Evolutionary conservation across 108 stramenopile genomes (phyloP), one percentile per base, ranked within the genome.

Genomic region (Skeletonema menzelii): DNA sequence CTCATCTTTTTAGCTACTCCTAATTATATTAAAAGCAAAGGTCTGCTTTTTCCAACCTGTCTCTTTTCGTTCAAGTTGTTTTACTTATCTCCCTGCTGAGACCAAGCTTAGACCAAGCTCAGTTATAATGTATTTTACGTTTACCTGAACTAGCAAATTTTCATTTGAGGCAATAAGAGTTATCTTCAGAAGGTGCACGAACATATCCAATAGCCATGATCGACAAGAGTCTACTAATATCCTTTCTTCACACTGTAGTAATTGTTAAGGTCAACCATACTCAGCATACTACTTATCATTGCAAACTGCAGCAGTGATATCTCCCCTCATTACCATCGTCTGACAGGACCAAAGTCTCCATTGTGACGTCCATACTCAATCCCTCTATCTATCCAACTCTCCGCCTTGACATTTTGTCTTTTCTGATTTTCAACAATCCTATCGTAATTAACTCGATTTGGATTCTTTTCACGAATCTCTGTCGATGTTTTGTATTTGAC

Each of bases 311-410:
- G 15, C 40, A 42, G 11, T 37, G 12, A 47, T 47, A 19, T 19
- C 17, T 47, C 46, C 49, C 8, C 8, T 53, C n/a, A 60, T 32
- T 22, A 67, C 64, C 74, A 75, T 40, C 66, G 24, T 56, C 65
- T 44, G 1, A 67, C 28, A 46, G 76, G 76, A 24, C 76, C 76
- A 65, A 77, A 77, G 58, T 77, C 76, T 0, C 76, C 76, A 59
- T 77, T 77, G 27, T 77, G 76, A 26, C 76, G 58, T 12, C 68
- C 68, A 59, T 70, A 77, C 56, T 77, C 40, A 10, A 53, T 22
- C 37, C 68, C 68, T 35, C 37, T 31, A 46, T 77, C 63, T 15
- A 44, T 42, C 69, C 69, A 77, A 65, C 46, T 75, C 20, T 24
- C 35, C 12, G 53, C 42, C 67, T 46, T 77, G n/a, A 59, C 44